These are phyloP conservation scores for Xylaria sp. DNA, from an alignment of 2,329 filamentous ascomycete species.

Conservation along the genomic window DNA sequence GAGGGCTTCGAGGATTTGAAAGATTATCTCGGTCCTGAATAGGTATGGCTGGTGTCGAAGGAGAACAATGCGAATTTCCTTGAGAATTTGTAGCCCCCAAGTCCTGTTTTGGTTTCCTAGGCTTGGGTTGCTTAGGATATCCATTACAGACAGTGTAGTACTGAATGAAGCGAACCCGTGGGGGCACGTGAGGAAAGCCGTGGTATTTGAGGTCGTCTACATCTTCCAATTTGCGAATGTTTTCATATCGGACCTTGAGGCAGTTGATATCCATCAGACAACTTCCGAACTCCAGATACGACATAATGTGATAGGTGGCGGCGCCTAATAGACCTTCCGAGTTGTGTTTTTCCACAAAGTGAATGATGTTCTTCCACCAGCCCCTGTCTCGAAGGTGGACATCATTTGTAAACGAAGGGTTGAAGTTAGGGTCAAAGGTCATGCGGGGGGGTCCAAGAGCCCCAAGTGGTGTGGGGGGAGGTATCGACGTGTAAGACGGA, in stretches of 20 bases:
- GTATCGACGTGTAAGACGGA: conserved; percentile 18
- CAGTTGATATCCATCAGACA: conserved; percentile 76
- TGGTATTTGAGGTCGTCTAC: conserved; percentile 55
- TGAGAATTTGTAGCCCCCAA: conserved; percentile 19
- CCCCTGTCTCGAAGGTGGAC: conserved; percentile 68
- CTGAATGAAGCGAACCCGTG: conserved; percentile 77
- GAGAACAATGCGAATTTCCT: conserved; percentile 10
- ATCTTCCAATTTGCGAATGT: conserved; percentile 72
- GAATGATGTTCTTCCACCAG: conserved; percentile 67
- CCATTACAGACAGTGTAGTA: conserved; percentile 90
- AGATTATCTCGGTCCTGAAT: conserved; percentile 48
- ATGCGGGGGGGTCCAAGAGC: conserved; percentile 21
- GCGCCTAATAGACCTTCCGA: conserved; percentile 70
- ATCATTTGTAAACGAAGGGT: conserved; percentile 78
- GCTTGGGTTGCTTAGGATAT: conserved; percentile 57
- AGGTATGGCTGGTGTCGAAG: conserved; percentile 46
- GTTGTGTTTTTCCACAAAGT: conserved; percentile 82
- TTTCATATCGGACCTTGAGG: conserved; percentile 70
- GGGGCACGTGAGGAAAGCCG: conserved; percentile 41
- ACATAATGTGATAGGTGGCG: conserved; percentile 72
- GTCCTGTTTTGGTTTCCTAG: conserved; percentile 15
- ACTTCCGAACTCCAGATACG: conserved; percentile 81
- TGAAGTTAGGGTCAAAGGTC: conserved; percentile 66
- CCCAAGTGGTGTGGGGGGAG: conserved; percentile 18
- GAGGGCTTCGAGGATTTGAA: conserved; percentile 20